A percentile compares a stretch with the other conserved stretches of the same genome.
Evolutionary conservation across 805 yeast species (phyloP).

Genomic region (Metschnikowia colocasiae): DNA sequence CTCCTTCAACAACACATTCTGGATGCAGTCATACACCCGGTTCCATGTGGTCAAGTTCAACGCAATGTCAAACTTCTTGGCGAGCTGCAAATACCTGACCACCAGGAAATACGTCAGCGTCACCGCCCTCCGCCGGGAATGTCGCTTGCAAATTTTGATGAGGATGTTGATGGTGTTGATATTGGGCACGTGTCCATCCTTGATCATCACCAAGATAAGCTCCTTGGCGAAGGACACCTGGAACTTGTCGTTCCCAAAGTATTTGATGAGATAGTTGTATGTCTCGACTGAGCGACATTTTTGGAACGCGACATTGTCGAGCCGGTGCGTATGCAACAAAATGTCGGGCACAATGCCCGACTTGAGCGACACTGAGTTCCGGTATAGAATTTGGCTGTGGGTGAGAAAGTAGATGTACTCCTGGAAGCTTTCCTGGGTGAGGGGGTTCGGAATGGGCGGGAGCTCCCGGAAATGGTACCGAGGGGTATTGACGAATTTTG

Average conservation of each 20-base stretch:
- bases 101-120: slow-evolving; percentile 32
- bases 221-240: slow-evolving; percentile 41
- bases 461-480: slow-evolving; percentile 27
- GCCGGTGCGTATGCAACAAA: slow-evolving; percentile 35
- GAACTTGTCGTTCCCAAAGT: slow-evolving; percentile 38
- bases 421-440: slow-evolving; percentile 28
- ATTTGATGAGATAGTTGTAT: slow-evolving; percentile 38
- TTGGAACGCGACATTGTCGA: slow-evolving; percentile 29
- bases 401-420: slow-evolving; percentile 36
- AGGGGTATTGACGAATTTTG: slow-evolving; percentile 13
- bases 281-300: slow-evolving; percentile 32
- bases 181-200: slow-evolving; percentile 40
- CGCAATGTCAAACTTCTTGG: slow-evolving; percentile 23
- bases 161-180: slow-evolving; percentile 38
- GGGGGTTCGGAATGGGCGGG: slow-evolving; percentile 30
- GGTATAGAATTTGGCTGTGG: slow-evolving; percentile 30
- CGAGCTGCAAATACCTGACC: slow-evolving; percentile 28
- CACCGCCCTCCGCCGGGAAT: slow-evolving; percentile 30
- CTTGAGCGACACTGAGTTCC: slow-evolving; percentile 30
- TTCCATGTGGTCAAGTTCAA: slow-evolving; percentile 35
- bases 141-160: slow-evolving; percentile 29
- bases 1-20: slow-evolving; percentile 38
- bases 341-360: slow-evolving; percentile 38
- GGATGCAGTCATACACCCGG: slow-evolving; percentile 36
- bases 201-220: slow-evolving; percentile 37